phyloP scores from a whole-genome alignment of 1,139 yeast genomes.

The Arxiozyma bovina region DNA sequence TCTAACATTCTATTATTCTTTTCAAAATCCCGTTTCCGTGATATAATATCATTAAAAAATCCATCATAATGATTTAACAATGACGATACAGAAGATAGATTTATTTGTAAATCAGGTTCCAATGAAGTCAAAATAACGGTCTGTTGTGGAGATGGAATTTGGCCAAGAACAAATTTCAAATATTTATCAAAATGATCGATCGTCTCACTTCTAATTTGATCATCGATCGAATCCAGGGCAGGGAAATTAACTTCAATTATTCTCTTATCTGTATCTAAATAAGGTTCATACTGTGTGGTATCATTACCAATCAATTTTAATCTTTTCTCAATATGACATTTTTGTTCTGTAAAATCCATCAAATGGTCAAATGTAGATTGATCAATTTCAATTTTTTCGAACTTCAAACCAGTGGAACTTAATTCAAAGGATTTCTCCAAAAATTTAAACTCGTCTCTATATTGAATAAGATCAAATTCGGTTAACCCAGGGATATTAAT shows the following conservation, averaged over 20 bases:
- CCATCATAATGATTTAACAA: constrained; percentile 4
- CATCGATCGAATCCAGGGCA: constrained; percentile 26
- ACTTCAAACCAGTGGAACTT: constrained; percentile 51
- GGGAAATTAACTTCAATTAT: constrained; percentile 50
- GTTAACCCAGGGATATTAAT: constrained; percentile 64
- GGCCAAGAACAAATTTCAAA: constrained; percentile 44
- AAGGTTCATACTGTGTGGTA: constrained; percentile 28
- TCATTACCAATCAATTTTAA: constrained; percentile 18
- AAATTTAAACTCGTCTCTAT: constrained; percentile 41
- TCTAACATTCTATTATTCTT: constrained; percentile 40
- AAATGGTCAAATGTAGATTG: constrained; percentile 31
- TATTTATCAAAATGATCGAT: constrained; percentile 43
- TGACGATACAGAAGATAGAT: not conserved
- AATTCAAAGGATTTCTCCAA: constrained; percentile 46
- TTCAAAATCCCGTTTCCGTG: constrained; percentile 32
- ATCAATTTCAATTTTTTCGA: constrained; percentile 27
- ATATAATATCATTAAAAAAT: constrained; percentile 28
- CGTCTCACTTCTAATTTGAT: constrained; percentile 28
- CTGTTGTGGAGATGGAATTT: constrained; percentile 59
- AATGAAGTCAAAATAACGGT: constrained; percentile 44
- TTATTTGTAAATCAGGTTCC: constrained; percentile 6
- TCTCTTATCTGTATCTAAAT: constrained; percentile 54
- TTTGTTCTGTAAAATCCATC: constrained; percentile 12
- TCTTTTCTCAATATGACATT: constrained; percentile 19
- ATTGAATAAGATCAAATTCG: constrained; percentile 46